Evolutionary conservation across 2,329 filamentous ascomycete species (phyloP), one percentile per base, ranked within the genome.

Genomic region (Nigrograna mackinnonii): DNA sequence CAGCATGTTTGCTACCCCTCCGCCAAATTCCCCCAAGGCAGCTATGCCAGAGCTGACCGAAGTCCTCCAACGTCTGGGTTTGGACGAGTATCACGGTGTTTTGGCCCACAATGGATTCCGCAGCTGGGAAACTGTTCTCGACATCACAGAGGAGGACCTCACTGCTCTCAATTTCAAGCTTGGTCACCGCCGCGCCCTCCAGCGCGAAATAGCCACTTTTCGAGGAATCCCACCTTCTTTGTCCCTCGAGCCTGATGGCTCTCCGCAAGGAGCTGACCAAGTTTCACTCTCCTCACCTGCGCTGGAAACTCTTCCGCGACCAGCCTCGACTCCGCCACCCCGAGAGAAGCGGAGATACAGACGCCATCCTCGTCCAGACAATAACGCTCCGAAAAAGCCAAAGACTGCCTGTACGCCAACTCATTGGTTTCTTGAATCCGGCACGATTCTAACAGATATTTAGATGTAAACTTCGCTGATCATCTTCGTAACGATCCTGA

Each of bases 391-490:
- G 11, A 68, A 67, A 47, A 68, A 69, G 38, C 68, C 68, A 21
- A 70, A 70, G 38, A 70, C 67, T 22, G 68, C 65, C 6, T 71
- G 65, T 68, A 60, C 24, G 59, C 43, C 37, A 17, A 20, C 34
- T 26, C 19, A 18, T 37, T 39, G 9, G 11, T 12, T 20, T 11
- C 24, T 3, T 34, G n/a, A 16, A 9, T 22, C 16, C 36, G 36
- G 14, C 14, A 13, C 5, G 33, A 7, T 24, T 33, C 49, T 58
- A 50, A 57, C 43, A 13, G 18, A 17, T 18, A 21, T 20, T 6
- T 28, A 68, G 65, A 71, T 46, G 68, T 71, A n/a, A 69, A 69
- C 37, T 71, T 71, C 52, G 66, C 67, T 35, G 67, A 70, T 37
- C 49, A 68, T 33, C 60, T 68, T 17, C 67, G 68, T 14, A 61